Evolutionary conservation across 2,329 filamentous ascomycete species (phyloP), one percentile per base, ranked within the genome.

Genomic region (Aspergillus brunneoviolaceus): DNA sequence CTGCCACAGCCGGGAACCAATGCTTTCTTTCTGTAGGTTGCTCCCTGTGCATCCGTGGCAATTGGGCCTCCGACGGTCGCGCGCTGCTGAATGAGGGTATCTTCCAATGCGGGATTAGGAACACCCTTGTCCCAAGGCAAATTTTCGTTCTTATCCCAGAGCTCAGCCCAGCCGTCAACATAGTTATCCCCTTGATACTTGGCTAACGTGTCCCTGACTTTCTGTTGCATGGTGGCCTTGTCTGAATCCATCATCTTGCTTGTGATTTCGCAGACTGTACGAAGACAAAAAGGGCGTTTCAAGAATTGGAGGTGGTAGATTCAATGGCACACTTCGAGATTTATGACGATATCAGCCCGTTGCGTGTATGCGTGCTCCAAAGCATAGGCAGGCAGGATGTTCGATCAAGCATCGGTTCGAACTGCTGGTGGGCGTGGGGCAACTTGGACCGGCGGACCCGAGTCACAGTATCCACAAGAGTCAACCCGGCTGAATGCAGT

Each of bases 1-100:
- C 85, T 84, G 0, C 92, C 92, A 75, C 91, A 96, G 10, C 91
- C 92, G 0, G 91, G 90, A 0, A 96, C 88, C 10, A 96, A 79
- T 1, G 89, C 91, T 59, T 79, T 80, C 66, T 83, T 84, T 58
- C 76, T 19, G n/a, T 70, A 35, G 14, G 10, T 29, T 12, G 51
- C 31, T n/a, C 48, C 55, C 49, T 67, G 55, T 16, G 60, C 63
- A 47, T 67, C 60, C 19, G 60, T 55, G 5, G 74, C 52, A 63
- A 75, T 61, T 6, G 73, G 65, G 1, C 64, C 66, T 10, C 77
- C 78, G 48, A 82, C 66, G 4, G 77, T 69, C n/a, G 72, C 69
- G 5, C 62, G 65, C 3, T 72, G 69, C 61, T 78, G 70, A 14
- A 74, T 67, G 45, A 88, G 74, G 1, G 80, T 71, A 63, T 87